These are phyloP conservation scores for Pluteus cervinus DNA, from an alignment of 768 basidiomycete genomes.

Conservation along the genomic window DNA sequence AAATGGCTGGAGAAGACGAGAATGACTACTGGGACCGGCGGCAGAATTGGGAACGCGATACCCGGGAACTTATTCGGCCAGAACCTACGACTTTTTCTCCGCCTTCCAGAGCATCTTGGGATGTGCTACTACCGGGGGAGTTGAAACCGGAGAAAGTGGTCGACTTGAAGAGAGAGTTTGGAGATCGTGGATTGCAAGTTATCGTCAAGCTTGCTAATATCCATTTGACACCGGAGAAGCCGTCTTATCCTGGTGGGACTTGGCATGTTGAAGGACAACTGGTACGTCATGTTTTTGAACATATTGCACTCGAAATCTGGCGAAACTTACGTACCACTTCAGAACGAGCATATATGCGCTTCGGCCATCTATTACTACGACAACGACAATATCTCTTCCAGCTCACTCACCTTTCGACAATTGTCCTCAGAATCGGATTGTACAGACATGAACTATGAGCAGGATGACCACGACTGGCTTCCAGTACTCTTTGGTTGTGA, in stretches of 20 bases:
- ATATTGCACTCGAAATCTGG: neutral
- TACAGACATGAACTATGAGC: slow-evolving; percentile 8
- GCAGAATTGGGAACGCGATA: slow-evolving; percentile 8
- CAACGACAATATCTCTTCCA: slow-evolving; percentile 22
- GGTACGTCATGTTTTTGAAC: slow-evolving; percentile 1
- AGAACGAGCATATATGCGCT: slow-evolving; percentile 22
- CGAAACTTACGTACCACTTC: neutral
- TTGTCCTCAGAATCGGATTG: slow-evolving; percentile 6
- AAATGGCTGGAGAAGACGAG: slow-evolving; percentile 8
- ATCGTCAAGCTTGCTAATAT: slow-evolving; percentile 28
- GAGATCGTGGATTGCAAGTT: slow-evolving; percentile 16
- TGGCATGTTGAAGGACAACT: slow-evolving; percentile 34
- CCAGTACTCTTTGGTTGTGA: slow-evolving; percentile 12
- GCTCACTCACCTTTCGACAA: slow-evolving; percentile 22
- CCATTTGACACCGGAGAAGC: slow-evolving; percentile 29
- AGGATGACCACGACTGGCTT: slow-evolving; percentile 16
- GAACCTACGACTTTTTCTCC: slow-evolving; percentile 11
- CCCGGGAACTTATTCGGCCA: slow-evolving; percentile 8
- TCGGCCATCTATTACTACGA: slow-evolving; percentile 19
- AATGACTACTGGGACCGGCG: slow-evolving; percentile 6
- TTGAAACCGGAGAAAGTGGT: slow-evolving; percentile 6
- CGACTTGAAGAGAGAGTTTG: slow-evolving; percentile 10
- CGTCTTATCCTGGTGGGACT: slow-evolving; percentile 25
- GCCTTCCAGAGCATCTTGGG: slow-evolving; percentile 1
- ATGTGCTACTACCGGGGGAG: neutral